phyloP scores from a whole-genome alignment of 2,329 filamentous ascomycete genomes.

The Verticillium albo-atrum region DNA sequence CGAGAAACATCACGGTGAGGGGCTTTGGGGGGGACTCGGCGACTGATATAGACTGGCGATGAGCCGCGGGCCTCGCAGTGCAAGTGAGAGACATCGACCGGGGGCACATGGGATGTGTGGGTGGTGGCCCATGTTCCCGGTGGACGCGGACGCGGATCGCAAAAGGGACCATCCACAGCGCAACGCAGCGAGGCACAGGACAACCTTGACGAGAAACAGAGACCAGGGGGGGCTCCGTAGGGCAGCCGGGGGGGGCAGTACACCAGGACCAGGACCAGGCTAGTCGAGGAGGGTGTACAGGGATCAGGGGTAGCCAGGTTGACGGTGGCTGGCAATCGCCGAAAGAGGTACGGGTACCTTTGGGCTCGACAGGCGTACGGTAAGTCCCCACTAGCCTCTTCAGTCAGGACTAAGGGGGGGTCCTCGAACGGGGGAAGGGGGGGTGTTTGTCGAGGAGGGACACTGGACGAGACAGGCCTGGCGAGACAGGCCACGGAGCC shows the following conservation, averaged over 20 bases:
- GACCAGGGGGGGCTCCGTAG: neutral
- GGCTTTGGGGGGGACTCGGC: constrained; percentile 8
- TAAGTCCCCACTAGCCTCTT: neutral
- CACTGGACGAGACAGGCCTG: neutral
- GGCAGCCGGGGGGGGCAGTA: neutral
- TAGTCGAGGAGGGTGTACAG: neutral
- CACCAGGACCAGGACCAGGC: neutral
- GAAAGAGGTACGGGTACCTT: neutral
- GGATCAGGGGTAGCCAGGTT: neutral
- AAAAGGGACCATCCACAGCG: neutral
- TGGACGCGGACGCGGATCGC: constrained; percentile 2
- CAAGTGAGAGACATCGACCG: neutral
- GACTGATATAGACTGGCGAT: constrained; percentile 13
- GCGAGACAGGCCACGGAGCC: neutral
- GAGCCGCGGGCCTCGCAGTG: constrained; percentile 3
- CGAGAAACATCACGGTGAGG: constrained; percentile 6
- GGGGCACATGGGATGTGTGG: neutral
- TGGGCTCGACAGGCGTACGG: neutral
- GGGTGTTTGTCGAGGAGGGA: neutral
- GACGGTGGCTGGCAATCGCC: neutral
- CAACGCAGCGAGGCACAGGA: neutral
- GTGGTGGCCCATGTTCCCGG: constrained; percentile 3
- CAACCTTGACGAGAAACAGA: neutral
- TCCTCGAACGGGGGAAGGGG: neutral
- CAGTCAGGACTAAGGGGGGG: neutral